Conservation (phyloP, 2,329 filamentous ascomycete species). For the Elsinoe australis region DNA sequence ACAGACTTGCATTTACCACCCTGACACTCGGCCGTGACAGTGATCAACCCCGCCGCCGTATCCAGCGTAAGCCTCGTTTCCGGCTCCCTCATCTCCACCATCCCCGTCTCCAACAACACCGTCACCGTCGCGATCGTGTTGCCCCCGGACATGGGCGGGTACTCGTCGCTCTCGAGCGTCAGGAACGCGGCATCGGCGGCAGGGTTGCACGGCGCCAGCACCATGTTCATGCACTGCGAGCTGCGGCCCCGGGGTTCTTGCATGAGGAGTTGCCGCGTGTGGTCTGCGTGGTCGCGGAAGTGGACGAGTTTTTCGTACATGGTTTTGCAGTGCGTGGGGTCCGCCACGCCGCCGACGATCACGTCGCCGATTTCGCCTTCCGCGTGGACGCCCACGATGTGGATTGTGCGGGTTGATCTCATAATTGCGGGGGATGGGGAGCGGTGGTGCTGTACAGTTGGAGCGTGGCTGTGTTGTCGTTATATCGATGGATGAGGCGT, state of each 20-base stretch:
- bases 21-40: constrained; percentile 37
- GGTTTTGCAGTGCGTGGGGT: constrained; percentile 35
- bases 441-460: too few relatives aligned
- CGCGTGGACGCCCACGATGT: constrained; percentile 34
- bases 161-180: constrained; percentile 40
- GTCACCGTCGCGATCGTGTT: constrained; percentile 41
- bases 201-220: constrained; percentile 40
- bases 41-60: constrained; percentile 40
- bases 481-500: too few relatives aligned
- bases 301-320: constrained; percentile 45
- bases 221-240: constrained; percentile 36
- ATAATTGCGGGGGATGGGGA: too few relatives aligned
- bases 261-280: constrained; percentile 37
- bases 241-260: constrained; percentile 42
- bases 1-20: constrained; percentile 39
- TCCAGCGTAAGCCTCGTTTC: constrained; percentile 37
- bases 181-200: constrained; percentile 40
- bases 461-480: too few relatives aligned
- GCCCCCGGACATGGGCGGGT: constrained; percentile 40
- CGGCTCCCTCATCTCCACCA: constrained; percentile 41
- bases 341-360: constrained; percentile 42
- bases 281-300: constrained; percentile 37
- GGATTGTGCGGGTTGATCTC: too few relatives aligned
- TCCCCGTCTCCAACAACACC: constrained; percentile 42
- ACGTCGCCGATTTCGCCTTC: constrained; percentile 45